phyloP scores from a whole-genome alignment of 2,329 filamentous ascomycete genomes.

The Ceratocystiopsis sp. region DNA sequence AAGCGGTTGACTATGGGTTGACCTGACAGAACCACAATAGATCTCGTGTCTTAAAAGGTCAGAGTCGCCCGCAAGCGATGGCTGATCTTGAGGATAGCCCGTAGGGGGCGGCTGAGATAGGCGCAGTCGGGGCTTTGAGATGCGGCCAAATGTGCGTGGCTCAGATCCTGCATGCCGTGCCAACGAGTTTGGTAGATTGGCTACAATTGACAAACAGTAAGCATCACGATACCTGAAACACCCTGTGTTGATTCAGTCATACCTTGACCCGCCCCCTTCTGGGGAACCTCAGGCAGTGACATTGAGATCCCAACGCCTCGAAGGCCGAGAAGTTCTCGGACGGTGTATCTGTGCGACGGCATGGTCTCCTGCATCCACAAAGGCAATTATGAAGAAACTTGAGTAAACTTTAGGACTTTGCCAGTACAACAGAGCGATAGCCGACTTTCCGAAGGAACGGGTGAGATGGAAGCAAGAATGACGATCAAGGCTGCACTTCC shows the following conservation, averaged over 20 bases:
- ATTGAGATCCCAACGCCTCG: conserved; percentile 1
- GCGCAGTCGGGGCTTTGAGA: conserved; percentile 5
- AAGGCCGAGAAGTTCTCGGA: conserved; percentile 9
- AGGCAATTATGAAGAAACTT: conserved; percentile 8
- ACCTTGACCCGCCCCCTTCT: conserved; percentile 6
- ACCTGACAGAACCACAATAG: background rate
- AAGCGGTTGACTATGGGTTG: no score
- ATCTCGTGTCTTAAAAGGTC: conserved; percentile 12
- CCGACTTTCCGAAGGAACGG: background rate
- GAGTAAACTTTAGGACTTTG: conserved; percentile 3
- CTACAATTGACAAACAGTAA: background rate
- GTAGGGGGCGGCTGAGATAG: background rate
- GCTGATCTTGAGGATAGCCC: conserved; percentile 13
- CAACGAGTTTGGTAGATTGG: background rate
- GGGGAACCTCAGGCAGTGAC: conserved; percentile 2
- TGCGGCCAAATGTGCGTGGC: conserved; percentile 4
- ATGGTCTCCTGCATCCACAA: conserved; percentile 5
- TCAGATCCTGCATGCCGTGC: background rate
- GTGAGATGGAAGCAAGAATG: conserved; percentile 7
- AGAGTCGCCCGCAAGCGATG: conserved; percentile 18
- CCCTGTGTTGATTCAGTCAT: background rate
- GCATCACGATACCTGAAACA: background rate
- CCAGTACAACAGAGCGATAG: conserved; percentile 8
- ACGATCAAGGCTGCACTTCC: conserved; percentile 4
- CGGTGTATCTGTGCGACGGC: conserved; percentile 7